Percentiles rank a stretch among this genome's conserved stretches.
phyloP scores from a whole-genome alignment of 305 asterid genomes.

The Solanum hybrid region DNA sequence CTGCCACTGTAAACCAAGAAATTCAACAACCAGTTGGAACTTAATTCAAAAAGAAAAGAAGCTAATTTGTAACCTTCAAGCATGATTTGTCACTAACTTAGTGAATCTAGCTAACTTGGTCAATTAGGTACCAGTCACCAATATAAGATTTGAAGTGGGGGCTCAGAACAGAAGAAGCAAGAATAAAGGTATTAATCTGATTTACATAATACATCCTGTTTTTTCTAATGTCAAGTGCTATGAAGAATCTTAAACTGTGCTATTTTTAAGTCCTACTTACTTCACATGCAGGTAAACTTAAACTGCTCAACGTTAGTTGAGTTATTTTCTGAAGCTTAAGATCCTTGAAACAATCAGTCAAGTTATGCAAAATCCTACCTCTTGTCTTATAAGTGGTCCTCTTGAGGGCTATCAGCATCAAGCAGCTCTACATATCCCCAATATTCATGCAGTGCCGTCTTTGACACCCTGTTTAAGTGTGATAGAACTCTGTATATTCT shows the following conservation, averaged over 20 bases:
- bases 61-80: neutral
- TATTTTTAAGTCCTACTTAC: neutral
- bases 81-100: neutral
- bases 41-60: neutral
- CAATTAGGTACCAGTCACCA: neutral
- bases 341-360: neutral
- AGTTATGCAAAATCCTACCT: neutral
- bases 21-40: neutral
- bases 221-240: neutral
- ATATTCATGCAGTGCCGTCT: neutral
- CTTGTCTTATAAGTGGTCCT: neutral
- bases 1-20: neutral
- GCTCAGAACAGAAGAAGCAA: neutral
- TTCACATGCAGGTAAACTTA: neutral
- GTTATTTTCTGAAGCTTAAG: neutral
- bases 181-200: neutral
- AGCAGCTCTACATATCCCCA: neutral
- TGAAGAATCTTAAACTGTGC: neutral
- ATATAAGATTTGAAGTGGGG: neutral
- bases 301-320: neutral
- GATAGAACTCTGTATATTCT: slow-evolving; percentile 20
- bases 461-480: neutral
- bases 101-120: neutral
- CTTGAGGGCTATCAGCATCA: neutral
- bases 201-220: neutral